Conservation (phyloP, 805 yeast genomes). For the Crinitomyces ghanaensis region DNA sequence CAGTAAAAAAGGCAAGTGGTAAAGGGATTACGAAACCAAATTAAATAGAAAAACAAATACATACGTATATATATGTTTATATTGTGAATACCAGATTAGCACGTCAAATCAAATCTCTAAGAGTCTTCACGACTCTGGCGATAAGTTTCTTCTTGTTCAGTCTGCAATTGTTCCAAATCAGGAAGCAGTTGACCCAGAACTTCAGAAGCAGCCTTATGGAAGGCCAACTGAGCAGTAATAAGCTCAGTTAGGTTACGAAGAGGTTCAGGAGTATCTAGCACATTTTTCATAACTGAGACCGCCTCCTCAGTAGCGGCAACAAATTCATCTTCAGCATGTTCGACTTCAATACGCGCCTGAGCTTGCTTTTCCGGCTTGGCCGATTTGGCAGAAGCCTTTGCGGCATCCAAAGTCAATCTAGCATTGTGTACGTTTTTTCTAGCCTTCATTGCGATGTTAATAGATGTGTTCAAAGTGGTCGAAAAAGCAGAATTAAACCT, state of each 20-base stretch:
- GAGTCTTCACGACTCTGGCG: slow-evolving; percentile 21
- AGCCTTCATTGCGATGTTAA: slow-evolving; percentile 53
- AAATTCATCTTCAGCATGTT: slow-evolving; percentile 77
- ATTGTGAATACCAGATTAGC: background rate
- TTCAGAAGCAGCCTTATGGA: slow-evolving; percentile 64
- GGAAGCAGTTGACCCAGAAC: slow-evolving; percentile 53
- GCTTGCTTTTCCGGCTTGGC: slow-evolving; percentile 60
- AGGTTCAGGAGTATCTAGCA: slow-evolving; percentile 58
- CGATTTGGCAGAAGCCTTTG: slow-evolving; percentile 42
- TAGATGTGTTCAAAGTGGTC: slow-evolving; percentile 48
- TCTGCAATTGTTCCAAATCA: slow-evolving; percentile 49
- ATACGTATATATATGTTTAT: slow-evolving; percentile 1
- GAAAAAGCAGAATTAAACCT: slow-evolving; percentile 59
- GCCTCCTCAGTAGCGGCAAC: slow-evolving; percentile 87
- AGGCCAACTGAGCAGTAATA: slow-evolving; percentile 68
- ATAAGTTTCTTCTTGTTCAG: slow-evolving; percentile 34
- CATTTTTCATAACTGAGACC: slow-evolving; percentile 69
- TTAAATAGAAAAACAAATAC: slow-evolving; percentile 7
- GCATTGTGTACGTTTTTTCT: slow-evolving; percentile 69
- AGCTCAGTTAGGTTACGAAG: slow-evolving; percentile 56
- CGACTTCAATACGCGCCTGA: slow-evolving; percentile 63
- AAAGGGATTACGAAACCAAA: slow-evolving; percentile 1
- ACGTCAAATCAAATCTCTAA: slow-evolving; percentile 3
- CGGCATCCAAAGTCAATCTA: slow-evolving; percentile 68
- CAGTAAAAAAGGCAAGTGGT: slow-evolving; percentile 3